Evolutionary conservation across 805 yeast genomes (phyloP), one percentile per base, ranked within the genome.

Genomic region (Ogataea thermomethanolica): DNA sequence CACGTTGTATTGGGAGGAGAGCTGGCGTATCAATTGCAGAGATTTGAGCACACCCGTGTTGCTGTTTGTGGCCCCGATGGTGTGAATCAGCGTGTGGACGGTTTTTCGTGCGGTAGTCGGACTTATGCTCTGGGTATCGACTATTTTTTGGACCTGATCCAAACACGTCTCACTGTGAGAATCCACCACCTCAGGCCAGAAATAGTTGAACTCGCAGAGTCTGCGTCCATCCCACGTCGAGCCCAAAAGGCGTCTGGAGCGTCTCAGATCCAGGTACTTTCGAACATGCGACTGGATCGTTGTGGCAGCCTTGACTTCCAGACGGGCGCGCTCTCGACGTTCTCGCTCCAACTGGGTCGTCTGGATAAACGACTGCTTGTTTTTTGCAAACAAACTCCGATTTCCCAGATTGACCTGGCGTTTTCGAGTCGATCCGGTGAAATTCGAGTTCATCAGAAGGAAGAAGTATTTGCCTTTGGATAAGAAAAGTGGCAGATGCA

Each of bases 301-400:
- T 1, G 49, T 41, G 0, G 78, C 79, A 1, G 86, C 75, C 26
- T 60, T 65, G 28, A 71, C 74, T 35, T 70, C 73, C 10, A 58
- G 53, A 15, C 85, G 69, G 11, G 65, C 71, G 24, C 65, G 58
- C 42, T 84, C 89, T 42, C 97, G 72, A 44, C 71, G 73, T 43
- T 69, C 71, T 28, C 97, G 69, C 45, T 85, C 88, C 28, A 65
- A 64, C 49, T 77, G 76, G 4, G 95, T 80, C 48, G 75, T 78
- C 43, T 74, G 76, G n/a, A 91, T 62, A 36, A 73, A 67, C 50
- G 72, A 59, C 41, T 66, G 51, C 44, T 69, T 61, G 58, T 71
- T 54, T 45, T 62, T 39, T 37, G 60, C 41, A 7, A 38, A 12
- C 17, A 56, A 44, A 11, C 41, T 44, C 15, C 66, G 42, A 31